Evolutionary conservation across 208 protist genomes (phyloP).

Genomic region (Trypanosoma avium): DNA sequence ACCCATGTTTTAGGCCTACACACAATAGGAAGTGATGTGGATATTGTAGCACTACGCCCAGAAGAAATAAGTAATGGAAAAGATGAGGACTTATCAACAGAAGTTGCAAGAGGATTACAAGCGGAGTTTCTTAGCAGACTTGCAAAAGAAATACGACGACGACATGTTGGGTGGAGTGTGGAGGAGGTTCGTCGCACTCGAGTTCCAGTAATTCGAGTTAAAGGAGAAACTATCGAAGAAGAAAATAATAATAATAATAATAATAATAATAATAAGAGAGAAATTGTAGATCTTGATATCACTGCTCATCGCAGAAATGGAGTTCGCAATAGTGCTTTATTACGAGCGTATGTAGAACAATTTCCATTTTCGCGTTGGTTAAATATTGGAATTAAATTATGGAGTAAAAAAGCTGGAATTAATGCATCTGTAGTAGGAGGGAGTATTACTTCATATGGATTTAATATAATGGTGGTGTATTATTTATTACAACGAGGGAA

Average conservation of each 20-base stretch:
- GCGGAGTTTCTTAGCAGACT: constrained; percentile 51
- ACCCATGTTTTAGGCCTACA: constrained; percentile 73
- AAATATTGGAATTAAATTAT: constrained; percentile 78
- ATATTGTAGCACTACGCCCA: constrained; percentile 67
- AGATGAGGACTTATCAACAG: constrained; percentile 53
- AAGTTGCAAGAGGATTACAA: constrained; percentile 70
- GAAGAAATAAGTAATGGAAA: constrained; percentile 49
- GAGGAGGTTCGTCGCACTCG: constrained; percentile 79
- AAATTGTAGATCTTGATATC: constrained; percentile 81
- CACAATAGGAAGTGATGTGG: constrained; percentile 69
- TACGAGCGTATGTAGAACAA: constrained; percentile 76
- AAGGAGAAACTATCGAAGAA: constrained; percentile 13
- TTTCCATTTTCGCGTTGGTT: constrained; percentile 63
- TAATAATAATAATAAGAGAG: too few species aligned
- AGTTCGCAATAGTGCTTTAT: constrained; percentile 82
- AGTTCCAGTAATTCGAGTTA: constrained; percentile 83
- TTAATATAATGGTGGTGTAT: constrained; percentile 86
- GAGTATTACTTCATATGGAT: constrained; percentile 88
- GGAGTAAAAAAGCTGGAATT: constrained; percentile 81
- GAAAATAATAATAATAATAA: too few species aligned
- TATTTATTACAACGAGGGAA: constrained; percentile 66
- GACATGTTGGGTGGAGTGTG: constrained; percentile 49
- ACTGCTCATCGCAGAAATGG: constrained; percentile 80
- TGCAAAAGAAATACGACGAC: constrained; percentile 20
- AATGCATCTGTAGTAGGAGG: constrained; percentile 62